Base-by-base conservation (phyloP, 2,329 filamentous ascomycete genomes). In the Eutypella sp. region DNA sequence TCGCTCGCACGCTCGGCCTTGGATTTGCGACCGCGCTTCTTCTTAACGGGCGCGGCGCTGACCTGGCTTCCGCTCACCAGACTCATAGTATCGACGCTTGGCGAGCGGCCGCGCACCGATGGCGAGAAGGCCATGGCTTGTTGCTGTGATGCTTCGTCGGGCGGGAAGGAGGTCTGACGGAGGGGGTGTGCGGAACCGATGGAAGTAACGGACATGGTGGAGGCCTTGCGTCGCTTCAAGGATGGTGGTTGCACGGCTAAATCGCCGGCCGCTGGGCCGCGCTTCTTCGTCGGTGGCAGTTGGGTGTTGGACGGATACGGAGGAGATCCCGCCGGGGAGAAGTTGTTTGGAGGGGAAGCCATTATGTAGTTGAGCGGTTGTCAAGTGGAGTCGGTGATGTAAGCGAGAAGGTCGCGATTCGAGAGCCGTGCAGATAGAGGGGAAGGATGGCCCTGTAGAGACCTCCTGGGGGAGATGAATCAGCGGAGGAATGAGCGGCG, bases 151-250 rank as follows among this genome's bases (percentile, higher is more conserved):
- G 57, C 49, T 47, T 79, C 71, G 47, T 82, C 84, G 22, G 87
- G 86, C 0, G 87, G 85, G 60, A 90, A 93, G 0, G 87, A 89
- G 4, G 89, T 91, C 59, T 90, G 86, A 33, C 88, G 85, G 2
- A 93, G 78, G 2, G 85, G 85, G 53, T 89, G 85, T 0, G 78
- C 72, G 1, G 79, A 78, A 15, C 60, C 55, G 13, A 62, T 59
- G 7, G 79, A 79, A 8, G 74, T 66, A 22, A 74, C 69, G 3
- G 82, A 82, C 52, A 82, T 71, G 50, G 67, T 77, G 11, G 84
- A 89, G 5, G 82, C 75, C 61, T 91, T 91, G 59, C 87, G 84
- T 40, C 84, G 82, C 62, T 89, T 89, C 40, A 72, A 65, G 15
- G 70, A 63, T 70, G 73, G 3, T 67, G 69, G 39, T 72, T 68